Evolutionary conservation across 176 grass and related monocot species (phyloP), one percentile per base, ranked within the genome.

Genomic region (Dactylis glomerata): DNA sequence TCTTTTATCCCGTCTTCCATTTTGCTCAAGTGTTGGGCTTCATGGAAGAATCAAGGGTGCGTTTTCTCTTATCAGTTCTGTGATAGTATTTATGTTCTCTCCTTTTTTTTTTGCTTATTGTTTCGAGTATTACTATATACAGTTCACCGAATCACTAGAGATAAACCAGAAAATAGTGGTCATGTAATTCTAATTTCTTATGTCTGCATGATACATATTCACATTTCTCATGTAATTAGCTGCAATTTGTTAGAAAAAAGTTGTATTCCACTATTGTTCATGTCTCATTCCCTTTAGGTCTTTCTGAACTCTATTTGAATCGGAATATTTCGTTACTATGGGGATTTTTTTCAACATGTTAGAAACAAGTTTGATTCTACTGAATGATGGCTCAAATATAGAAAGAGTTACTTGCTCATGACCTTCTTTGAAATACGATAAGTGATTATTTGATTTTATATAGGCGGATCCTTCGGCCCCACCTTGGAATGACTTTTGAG

Each of bases 1-100:
- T 81, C 11, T 23, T 73, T 46, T 83, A 22, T 61, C 22, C 81
- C 81, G 59, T 41, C 79, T 70, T 54, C 26, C 3, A 32, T 83
- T 33, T 58, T 61, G 22, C 51, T 74, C 6, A 46, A 73, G 11
- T 73, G 37, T 28, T 44, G 32, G 6, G 16, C 30, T 22, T 33
- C 30, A 8, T 83, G 51, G 81, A 73, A 15, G 27, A 83, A 6
- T 10, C 31, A 59, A 33, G 1, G 5, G 81, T 83, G 9, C 0
- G 70, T 82, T 57, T 23, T 71, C 19, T 33, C 64, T 50, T 50
- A 56, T 45, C 51, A 33, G 0, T 68, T 81, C 3, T 68, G 0
- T 51, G 20, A 31, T 36, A 68, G 22, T 68, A 44, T 44, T 41
- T 72, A 72, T 71, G 7, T 36, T 82, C 4, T 41, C 26, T 32